A percentile compares a stretch with the other conserved stretches of the same genome.
These are phyloP conservation scores for Ormosia emarginata DNA, from an alignment of 306 rosid species.

Conservation along the genomic window DNA sequence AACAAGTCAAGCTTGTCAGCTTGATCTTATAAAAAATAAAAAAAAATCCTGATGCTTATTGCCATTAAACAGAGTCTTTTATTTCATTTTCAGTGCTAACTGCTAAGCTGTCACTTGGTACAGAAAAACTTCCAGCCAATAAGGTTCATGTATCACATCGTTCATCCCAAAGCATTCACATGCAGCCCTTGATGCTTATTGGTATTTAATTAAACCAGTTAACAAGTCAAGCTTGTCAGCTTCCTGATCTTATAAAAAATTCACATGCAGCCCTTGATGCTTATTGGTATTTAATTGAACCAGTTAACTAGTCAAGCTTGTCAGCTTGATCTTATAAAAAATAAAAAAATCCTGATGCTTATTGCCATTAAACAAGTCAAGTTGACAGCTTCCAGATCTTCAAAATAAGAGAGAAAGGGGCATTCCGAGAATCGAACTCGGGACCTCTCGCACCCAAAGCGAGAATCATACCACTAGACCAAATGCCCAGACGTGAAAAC, in stretches of 20 bases:
- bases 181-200: conserved; percentile 4
- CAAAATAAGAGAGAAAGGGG: not conserved
- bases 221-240: not conserved
- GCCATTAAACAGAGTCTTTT: not conserved
- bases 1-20: not conserved
- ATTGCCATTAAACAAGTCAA: not conserved
- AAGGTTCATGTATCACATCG: not conserved
- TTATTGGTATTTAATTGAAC: not conserved
- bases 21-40: not conserved
- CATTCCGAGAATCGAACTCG: conserved; percentile 33
- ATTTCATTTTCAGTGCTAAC: not conserved
- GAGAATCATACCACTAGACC: conserved; percentile 61
- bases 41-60: not conserved
- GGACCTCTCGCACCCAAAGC: conserved; percentile 68
- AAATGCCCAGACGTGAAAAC: not conserved
- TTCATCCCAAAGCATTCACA: not conserved
- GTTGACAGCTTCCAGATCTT: not conserved
- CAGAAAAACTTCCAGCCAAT: not conserved
- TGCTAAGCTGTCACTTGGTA: not conserved
- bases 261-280: not conserved
- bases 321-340: not conserved
- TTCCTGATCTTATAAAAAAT: not conserved
- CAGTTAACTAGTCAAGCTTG: not conserved
- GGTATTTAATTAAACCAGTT: not conserved
- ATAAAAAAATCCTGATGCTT: not conserved